Base-by-base conservation (phyloP, 495 filamentous ascomycete genomes). In the Durotheca rogersii region DNA sequence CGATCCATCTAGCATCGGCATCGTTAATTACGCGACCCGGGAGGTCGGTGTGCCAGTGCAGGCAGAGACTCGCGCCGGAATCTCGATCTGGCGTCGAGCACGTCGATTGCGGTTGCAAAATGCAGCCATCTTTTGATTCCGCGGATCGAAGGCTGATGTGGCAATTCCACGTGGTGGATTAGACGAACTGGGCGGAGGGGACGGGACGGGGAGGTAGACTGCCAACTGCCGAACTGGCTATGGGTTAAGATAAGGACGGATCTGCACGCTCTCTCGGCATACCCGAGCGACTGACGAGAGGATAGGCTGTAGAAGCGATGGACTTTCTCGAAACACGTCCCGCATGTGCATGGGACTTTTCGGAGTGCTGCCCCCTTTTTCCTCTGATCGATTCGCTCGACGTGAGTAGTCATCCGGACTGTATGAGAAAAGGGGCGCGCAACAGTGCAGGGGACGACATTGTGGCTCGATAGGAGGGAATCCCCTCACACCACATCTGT, bases 121-220 rank as follows among this genome's bases (percentile, higher is more conserved):
- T n/a, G n/a, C n/a, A n/a, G n/a, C n/a, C n/a, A n/a, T n/a, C n/a
- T n/a, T n/a, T n/a, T n/a, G n/a, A n/a, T n/a, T n/a, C 44, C 25
- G 27, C 18, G 37, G 25, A 43, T 42, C 37, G 25, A 25, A 33
- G 21, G 16, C 47, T 42, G 30, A 41, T 40, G 33, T 27, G 45
- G 49, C 15, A 58, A 49, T 58, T 30, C 55, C 55, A 58, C 55
- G 55, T 58, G 55, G 49, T 39, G 39, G 35, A 31, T 34, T 53
- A 39, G 40, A 45, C 55, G 29, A 41, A 53, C 42, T 51, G 40
- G 47, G 47, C 21, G 18, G 42, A 33, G 23, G n/a, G n/a, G n/a
- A n/a, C n/a, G n/a, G 47, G 41, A 48, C 29, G 43, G 46, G 6
- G 14, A 43, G 36, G 35, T 33, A 44, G 39, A 30, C 17, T 52